phyloP scores from a whole-genome alignment of 441 rosid species.

The Daphne laureola region DNA sequence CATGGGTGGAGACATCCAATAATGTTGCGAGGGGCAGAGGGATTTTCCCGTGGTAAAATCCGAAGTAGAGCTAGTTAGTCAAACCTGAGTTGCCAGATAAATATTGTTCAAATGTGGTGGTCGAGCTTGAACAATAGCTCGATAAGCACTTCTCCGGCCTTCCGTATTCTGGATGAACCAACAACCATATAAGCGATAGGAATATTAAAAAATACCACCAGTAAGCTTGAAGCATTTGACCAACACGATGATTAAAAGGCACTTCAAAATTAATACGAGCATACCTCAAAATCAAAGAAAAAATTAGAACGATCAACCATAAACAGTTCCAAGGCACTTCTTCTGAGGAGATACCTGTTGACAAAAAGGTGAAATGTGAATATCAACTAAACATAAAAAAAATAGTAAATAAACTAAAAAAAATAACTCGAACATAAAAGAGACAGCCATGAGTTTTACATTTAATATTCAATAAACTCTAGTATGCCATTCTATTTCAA shows the following conservation, averaged over 20 bases:
- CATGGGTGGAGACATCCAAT: slow-evolving; percentile 10
- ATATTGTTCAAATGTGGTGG: slow-evolving; percentile 94
- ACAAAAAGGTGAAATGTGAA: slow-evolving; percentile 18
- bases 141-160: slow-evolving; percentile 89
- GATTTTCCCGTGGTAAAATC: slow-evolving; percentile 6
- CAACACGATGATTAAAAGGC: slow-evolving; percentile 6
- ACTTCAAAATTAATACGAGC: slow-evolving; percentile 16
- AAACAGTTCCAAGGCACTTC: slow-evolving; percentile 98
- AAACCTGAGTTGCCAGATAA: slow-evolving; percentile 98
- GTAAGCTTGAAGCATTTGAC: slow-evolving; percentile 7
- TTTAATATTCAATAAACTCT: too few species aligned
- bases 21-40: neutral
- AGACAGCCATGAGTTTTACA: too few species aligned
- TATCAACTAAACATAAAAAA: slow-evolving; percentile 9
- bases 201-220: slow-evolving; percentile 11
- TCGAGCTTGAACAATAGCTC: slow-evolving; percentile 83
- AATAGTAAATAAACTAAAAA: neutral
- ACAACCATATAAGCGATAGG: slow-evolving; percentile 14
- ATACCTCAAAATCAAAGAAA: slow-evolving; percentile 98
- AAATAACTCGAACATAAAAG: neutral
- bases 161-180: slow-evolving; percentile 56
- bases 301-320: slow-evolving; percentile 96
- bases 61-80: slow-evolving; percentile 6
- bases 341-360: slow-evolving; percentile 83
- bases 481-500: too few species aligned